Base-by-base conservation (phyloP, 1,284 basidiomycete genomes). In the Entoloma clypeatum region DNA sequence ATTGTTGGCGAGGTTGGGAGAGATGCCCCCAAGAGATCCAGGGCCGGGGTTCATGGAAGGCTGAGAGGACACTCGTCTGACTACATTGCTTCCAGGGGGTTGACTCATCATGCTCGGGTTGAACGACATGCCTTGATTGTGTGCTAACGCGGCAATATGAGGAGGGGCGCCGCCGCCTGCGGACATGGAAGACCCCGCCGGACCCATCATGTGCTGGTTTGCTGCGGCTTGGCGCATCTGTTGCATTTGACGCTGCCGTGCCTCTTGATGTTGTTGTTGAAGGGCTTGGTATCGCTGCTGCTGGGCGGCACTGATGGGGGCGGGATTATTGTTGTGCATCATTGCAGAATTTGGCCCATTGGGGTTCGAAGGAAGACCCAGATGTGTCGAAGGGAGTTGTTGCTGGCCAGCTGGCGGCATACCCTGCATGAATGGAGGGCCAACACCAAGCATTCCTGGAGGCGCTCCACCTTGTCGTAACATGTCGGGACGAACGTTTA, bases 61-160 rank as follows among this genome's bases (percentile, higher is more conserved):
- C 55, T 81, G 77, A 16, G 77, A 75, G 50, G 64, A 59, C 14
- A 72, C 70, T 54, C 77, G 72, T 48, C 78, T 71, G 43, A 71
- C 57, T 33, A 46, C 53, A 43, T 58, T 62, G 40, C 60, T 62
- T 43, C 50, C 49, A 14, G 43, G 51, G 37, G 57, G 58, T 42
- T 56, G 62, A 50, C 45, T 56, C 39, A 74, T 65, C 54, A 65
- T 60, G 51, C 56, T 58, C 8, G 47, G 36, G 41, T 41, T 41
- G 30, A 47, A 52, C 13, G 13, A 3, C 45, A 52, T 49, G 16
- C 40, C 33, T 18, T 41, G 37, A 30, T 43, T 38, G 26, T 42
- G 45, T 0, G 30, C 27, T 16, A 53, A 58, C 13, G 62, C 61
- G 35, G 61, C 52, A 55, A 74, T 66, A 50, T 67, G 67, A 13